These are phyloP conservation scores for Lonicera japonica DNA, from an alignment of 129 eudicot species.

Conservation along the genomic window DNA sequence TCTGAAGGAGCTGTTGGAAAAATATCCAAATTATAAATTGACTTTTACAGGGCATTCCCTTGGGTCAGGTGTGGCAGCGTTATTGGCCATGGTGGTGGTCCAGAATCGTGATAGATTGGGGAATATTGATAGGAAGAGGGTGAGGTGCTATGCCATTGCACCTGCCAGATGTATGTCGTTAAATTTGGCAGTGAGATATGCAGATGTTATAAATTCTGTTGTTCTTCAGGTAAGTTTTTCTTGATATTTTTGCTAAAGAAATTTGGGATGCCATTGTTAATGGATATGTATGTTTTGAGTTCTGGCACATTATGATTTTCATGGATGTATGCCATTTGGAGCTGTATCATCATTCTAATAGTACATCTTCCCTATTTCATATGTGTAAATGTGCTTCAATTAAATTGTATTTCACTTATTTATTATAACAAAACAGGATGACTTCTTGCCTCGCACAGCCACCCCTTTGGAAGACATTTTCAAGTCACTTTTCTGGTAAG, in stretches of 20 bases:
- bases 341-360: background rate
- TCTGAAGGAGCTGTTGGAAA: constrained; percentile 56
- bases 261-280: background rate
- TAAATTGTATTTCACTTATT: background rate
- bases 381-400: background rate
- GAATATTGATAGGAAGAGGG: constrained; percentile 59
- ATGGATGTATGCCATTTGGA: background rate
- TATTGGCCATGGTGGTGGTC: constrained; percentile 70
- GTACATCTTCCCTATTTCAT: too few species aligned
- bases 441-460: constrained; percentile 97
- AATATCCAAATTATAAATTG: constrained; percentile 62
- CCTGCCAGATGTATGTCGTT: constrained; percentile 92
- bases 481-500: constrained; percentile 94
- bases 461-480: constrained; percentile 99
- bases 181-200: constrained; percentile 92
- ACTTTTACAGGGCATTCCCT: constrained; percentile 89
- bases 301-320: background rate
- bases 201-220: constrained; percentile 80
- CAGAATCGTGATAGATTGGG: constrained; percentile 64
- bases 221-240: constrained; percentile 84
- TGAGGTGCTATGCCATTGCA: constrained; percentile 84
- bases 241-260: background rate
- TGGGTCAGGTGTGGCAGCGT: constrained; percentile 94
- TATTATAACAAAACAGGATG: constrained; percentile 55
- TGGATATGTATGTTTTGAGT: background rate